Conservation (phyloP, 495 filamentous ascomycete species). For the Penicillium longicatenatum region DNA sequence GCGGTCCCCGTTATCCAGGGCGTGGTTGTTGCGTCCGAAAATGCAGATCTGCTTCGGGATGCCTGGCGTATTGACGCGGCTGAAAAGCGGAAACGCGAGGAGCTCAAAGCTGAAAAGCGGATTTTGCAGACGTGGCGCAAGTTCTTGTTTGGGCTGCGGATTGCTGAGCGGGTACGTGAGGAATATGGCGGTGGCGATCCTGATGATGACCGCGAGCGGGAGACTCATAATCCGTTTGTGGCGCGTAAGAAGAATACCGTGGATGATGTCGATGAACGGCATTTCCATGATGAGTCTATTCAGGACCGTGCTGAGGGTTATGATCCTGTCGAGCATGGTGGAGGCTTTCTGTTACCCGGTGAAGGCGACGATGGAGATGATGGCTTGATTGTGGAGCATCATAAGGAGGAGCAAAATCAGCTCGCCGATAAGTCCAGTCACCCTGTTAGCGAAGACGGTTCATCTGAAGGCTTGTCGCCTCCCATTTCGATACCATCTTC, state of each 20-base stretch:
- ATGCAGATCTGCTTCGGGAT: conserved; percentile 73
- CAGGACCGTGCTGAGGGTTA: conserved; percentile 8
- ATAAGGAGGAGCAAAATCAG: conserved; percentile 8
- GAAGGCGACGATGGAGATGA: conserved; percentile 34
- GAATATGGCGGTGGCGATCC: conserved; percentile 71
- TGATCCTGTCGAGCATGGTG: conserved; percentile 33
- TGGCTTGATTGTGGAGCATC: conserved; percentile 35
- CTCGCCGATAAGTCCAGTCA: not conserved
- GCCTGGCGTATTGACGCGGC: conserved; percentile 81
- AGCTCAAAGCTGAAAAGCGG: conserved; percentile 75
- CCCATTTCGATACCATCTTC: conserved; percentile 13
- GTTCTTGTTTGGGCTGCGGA: conserved; percentile 80
- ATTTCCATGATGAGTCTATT: conserved; percentile 10
- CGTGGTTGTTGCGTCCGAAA: conserved; percentile 81
- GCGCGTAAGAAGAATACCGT: conserved; percentile 11
- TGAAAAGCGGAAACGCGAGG: conserved; percentile 75
- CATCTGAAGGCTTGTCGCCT: conserved; percentile 6
- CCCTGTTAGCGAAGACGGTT: not conserved
- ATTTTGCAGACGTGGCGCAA: conserved; percentile 82
- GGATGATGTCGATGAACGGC: conserved; percentile 11
- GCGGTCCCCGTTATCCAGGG: conserved; percentile 91
- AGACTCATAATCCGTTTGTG: conserved; percentile 44
- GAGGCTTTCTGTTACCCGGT: conserved; percentile 38
- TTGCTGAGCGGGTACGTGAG: conserved; percentile 73
- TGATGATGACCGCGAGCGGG: conserved; percentile 32